Percentiles rank a stretch among this genome's conserved stretches.
phyloP scores from a whole-genome alignment of 805 yeast genomes.

The Starmerella stellata region DNA sequence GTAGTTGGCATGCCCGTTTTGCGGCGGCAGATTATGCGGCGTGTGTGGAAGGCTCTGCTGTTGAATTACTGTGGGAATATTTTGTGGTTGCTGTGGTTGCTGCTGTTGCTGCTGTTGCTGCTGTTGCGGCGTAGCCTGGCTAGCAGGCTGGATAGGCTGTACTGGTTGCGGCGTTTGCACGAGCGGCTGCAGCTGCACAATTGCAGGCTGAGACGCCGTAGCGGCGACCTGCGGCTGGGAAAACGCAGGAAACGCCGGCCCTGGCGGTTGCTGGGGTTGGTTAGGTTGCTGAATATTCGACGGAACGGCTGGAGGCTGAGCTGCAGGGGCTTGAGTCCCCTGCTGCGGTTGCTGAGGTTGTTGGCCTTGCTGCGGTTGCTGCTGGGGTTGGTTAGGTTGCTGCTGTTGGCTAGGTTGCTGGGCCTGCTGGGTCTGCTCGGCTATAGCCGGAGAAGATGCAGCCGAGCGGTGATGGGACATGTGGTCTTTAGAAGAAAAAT shows the following conservation, averaged over 20 bases:
- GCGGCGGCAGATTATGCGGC: background rate
- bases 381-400: background rate
- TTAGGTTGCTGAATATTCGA: too few relatives aligned
- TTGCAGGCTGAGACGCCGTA: background rate
- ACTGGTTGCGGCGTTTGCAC: background rate
- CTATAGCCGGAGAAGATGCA: background rate
- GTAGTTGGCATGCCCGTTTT: too few relatives aligned
- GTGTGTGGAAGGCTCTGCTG: background rate
- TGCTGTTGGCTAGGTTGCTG: background rate
- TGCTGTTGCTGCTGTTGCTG: too few relatives aligned
- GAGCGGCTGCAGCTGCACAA: background rate
- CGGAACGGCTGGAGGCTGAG: too few relatives aligned
- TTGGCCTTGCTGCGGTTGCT: background rate
- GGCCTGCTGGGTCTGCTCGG: background rate
- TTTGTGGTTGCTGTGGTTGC: too few relatives aligned
- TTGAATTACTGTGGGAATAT: too few relatives aligned
- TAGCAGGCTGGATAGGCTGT: background rate
- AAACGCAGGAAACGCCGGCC: background rate
- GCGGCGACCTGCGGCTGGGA: background rate
- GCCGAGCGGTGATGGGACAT: background rate
- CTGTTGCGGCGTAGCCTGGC: too few relatives aligned
- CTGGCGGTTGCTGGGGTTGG: background rate
- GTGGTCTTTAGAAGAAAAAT: background rate
- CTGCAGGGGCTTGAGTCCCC: too few relatives aligned
- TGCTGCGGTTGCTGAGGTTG: too few relatives aligned